Evolutionary conservation across 768 basidiomycete genomes (phyloP), one percentile per base, ranked within the genome.

Genomic region (Favolaschia claudopus): DNA sequence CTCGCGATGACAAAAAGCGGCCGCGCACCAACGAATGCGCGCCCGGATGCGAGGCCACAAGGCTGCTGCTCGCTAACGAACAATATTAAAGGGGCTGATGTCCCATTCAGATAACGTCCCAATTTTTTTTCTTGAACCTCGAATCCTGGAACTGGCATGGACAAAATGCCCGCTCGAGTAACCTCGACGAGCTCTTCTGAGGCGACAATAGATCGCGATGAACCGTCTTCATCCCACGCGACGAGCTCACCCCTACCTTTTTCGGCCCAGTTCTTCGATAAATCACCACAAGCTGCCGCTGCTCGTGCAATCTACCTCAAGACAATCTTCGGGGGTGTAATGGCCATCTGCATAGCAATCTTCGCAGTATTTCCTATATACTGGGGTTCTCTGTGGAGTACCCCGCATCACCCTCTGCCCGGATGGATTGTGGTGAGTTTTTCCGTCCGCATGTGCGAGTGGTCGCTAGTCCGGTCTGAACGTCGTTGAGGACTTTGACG

Each of bases 401-500:
- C 76, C 10, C 74, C 67, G 46, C 77, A 57, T 6, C 75, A 77
- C 53, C 77, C 79, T 28, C 63, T 86, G 24, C 66, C 77, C 24
- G 84, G 82, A 1, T 84, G 77, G 74, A 75, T 87, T 9, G 80
- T 87, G 32, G 84, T 85, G 60, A 31, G 73, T 66, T n/a, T 45
- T 22, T n/a, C 13, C 17, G 5, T 22, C n/a, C 29, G 46, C 19
- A 17, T 48, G 8, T 6, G 10, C 8, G 15, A 48, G n/a, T 5
- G 31, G 8, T 48, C 5, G 19, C 46, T 7, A 48, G 46, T 48
- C 29, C 46, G 46, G 31, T n/a, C 10, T 42, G 39, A 5, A 39
- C 29, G 13, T 19, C 32, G 13, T 20, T 15, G 7, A 88, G 86
- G 87, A 89, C 65, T 87, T 88, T 61, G 88, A 89, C 43, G 85